phyloP scores from a whole-genome alignment of 345 rosid genomes.

The Gossypium australe region DNA sequence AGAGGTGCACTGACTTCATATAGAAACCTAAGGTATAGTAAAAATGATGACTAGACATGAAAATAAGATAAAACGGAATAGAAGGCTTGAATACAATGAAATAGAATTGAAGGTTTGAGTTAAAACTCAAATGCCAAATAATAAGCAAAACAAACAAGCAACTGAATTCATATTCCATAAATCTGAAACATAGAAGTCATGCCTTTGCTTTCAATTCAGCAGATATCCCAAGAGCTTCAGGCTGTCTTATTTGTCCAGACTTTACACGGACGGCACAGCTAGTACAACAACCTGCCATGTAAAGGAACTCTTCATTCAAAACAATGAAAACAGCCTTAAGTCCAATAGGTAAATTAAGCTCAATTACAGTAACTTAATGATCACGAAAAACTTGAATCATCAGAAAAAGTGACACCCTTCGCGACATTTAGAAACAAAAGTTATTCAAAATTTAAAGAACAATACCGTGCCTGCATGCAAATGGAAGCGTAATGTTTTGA shows the following conservation, averaged over 20 bases:
- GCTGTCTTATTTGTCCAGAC: conserved; percentile 82
- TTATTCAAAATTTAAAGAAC: conserved; percentile 17
- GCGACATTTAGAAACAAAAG: not conserved
- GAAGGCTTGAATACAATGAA: not conserved
- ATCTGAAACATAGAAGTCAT: conserved; percentile 6
- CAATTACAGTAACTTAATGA: not conserved
- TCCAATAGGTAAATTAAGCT: not conserved
- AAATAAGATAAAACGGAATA: not conserved
- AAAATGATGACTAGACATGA: not conserved
- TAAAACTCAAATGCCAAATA: not conserved
- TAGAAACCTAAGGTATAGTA: not conserved
- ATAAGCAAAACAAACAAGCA: not conserved
- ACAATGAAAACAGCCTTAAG: not conserved
- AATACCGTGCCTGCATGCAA: conserved; percentile 98
- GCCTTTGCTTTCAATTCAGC: conserved; percentile 85
- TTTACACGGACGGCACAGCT: conserved; percentile 94
- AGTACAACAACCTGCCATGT: conserved; percentile 81
- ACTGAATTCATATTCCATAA: not conserved
- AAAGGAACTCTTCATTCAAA: not conserved
- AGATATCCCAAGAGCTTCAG: conserved; percentile 94
- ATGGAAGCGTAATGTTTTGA: conserved; percentile 77
- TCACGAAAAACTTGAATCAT: not conserved
- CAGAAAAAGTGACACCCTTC: not conserved
- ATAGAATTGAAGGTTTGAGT: not conserved
- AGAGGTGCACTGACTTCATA: not conserved